phyloP scores from a whole-genome alignment of 2,329 filamentous ascomycete genomes.

The Penicillium corylophilum region DNA sequence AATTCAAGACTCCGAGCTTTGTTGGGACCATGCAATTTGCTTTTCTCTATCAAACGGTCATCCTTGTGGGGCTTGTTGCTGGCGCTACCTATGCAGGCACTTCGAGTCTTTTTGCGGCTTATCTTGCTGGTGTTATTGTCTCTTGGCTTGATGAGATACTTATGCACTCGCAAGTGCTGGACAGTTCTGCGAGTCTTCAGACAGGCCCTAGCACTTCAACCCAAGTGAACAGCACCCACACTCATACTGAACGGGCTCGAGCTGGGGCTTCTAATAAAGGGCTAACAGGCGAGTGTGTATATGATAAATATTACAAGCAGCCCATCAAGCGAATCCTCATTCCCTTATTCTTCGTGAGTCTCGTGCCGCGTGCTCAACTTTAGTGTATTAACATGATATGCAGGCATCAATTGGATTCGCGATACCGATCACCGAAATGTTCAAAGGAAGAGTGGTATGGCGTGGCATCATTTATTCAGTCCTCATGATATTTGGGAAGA shows the following conservation, averaged over 20 bases:
- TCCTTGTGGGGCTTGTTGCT: slow-evolving; percentile 50
- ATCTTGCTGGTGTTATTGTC: slow-evolving; percentile 54
- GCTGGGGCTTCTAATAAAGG: not conserved
- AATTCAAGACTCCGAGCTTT: slow-evolving; percentile 7
- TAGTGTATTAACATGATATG: not conserved
- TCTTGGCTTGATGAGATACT: slow-evolving; percentile 51
- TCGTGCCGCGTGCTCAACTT: not conserved
- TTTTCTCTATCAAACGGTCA: slow-evolving; percentile 44
- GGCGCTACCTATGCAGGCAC: slow-evolving; percentile 56
- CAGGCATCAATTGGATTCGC: slow-evolving; percentile 69
- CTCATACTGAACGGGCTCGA: not conserved
- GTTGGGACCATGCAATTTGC: slow-evolving; percentile 22
- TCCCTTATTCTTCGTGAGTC: slow-evolving; percentile 69
- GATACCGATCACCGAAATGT: slow-evolving; percentile 71
- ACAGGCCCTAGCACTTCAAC: not conserved
- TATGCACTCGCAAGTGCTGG: slow-evolving; percentile 1
- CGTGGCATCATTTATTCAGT: slow-evolving; percentile 69
- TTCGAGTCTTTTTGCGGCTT: slow-evolving; percentile 57
- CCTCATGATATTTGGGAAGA: slow-evolving; percentile 66
- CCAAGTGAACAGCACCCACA: not conserved
- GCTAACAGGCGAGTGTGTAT: slow-evolving; percentile 35
- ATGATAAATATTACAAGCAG: slow-evolving; percentile 48
- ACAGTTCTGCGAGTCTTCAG: not conserved
- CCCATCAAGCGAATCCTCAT: slow-evolving; percentile 57
- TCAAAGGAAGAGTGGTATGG: slow-evolving; percentile 64